A percentile compares a stretch with the other conserved stretches of the same genome.
Evolutionary conservation across 257 asterid genomes (phyloP).

Genomic region (Echium plantagineum): DNA sequence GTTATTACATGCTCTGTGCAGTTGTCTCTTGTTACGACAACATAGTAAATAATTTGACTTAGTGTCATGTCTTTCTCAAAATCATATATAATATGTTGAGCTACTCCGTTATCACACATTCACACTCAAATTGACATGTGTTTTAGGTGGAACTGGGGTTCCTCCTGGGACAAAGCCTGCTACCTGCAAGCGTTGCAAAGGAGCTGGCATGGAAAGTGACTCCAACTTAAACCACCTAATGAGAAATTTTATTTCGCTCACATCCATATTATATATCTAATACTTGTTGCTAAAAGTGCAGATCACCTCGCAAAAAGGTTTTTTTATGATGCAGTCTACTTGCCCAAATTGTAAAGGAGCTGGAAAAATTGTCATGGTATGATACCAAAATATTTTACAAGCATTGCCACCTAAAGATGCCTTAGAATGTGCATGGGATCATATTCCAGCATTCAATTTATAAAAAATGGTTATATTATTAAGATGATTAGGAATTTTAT

Average conservation of each 20-base stretch:
- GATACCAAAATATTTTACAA: constrained; percentile 5
- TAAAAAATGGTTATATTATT: background rate
- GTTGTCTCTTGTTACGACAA: too few species aligned
- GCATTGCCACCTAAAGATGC: too few species aligned
- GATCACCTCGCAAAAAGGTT: constrained; percentile 49
- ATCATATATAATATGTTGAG: background rate
- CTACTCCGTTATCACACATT: background rate
- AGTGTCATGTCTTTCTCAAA: background rate
- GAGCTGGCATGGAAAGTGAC: constrained; percentile 72
- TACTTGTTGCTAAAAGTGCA: constrained; percentile 15
- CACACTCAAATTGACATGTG: background rate
- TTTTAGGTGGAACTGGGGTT: constrained; percentile 85
- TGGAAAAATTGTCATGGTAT: constrained; percentile 78
- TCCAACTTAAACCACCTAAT: constrained; percentile 4
- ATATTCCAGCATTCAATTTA: background rate
- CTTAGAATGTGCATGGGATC: background rate
- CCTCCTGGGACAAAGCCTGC: constrained; percentile 96
- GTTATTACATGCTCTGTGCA: background rate
- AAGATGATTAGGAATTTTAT: background rate
- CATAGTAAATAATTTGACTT: background rate
- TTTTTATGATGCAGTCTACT: constrained; percentile 37
- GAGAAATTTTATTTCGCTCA: background rate
- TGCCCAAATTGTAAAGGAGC: constrained; percentile 69
- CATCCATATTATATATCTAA: constrained; percentile 2
- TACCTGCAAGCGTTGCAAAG: constrained; percentile 85